A percentile compares a stretch with the other conserved stretches of the same genome.
These are phyloP conservation scores for Suhomyces faveliae DNA, from an alignment of 805 yeast genomes.

Conservation along the genomic window DNA sequence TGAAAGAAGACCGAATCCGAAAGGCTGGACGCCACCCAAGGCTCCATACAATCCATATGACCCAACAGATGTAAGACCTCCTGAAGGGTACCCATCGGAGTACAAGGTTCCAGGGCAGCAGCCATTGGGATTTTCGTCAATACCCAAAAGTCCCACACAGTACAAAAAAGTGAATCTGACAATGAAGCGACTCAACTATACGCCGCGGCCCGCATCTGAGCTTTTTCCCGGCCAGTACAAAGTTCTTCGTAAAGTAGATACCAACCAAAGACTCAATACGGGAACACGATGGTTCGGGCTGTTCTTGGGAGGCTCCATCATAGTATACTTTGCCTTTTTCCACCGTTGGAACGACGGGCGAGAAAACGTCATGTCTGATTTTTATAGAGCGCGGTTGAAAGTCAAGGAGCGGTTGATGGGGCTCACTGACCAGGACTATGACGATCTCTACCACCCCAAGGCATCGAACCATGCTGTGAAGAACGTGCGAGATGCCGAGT, in stretches of 20 bases:
- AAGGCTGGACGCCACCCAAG: conserved; percentile 76
- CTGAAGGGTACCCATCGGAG: conserved; percentile 85
- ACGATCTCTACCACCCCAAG: conserved; percentile 55
- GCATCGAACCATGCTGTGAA: conserved; percentile 39
- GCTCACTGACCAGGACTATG: conserved; percentile 57
- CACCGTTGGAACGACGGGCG: conserved; percentile 83
- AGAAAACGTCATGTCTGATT: conserved; percentile 69
- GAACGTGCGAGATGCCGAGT: conserved; percentile 44
- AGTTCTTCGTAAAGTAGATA: conserved; percentile 58
- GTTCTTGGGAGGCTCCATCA: conserved; percentile 46
- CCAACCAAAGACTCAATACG: conserved; percentile 50
- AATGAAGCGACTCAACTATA: conserved; percentile 70
- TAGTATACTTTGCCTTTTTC: conserved; percentile 65
- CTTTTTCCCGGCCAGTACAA: conserved; percentile 78
- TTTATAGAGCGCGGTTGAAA: conserved; percentile 60
- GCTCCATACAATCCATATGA: conserved; percentile 89
- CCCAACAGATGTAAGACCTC: conserved; percentile 70
- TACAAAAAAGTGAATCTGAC: conserved; percentile 67
- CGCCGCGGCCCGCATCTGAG: conserved; percentile 74
- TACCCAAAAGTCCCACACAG: conserved; percentile 68
- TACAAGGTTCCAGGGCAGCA: conserved; percentile 63
- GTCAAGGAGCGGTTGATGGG: conserved; percentile 56
- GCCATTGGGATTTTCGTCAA: conserved; percentile 51
- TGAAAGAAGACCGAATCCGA: conserved; percentile 70
- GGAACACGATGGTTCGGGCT: conserved; percentile 63